Percentiles rank a stretch among this genome's conserved stretches.
Conservation (phyloP, 805 yeast species). For the Schwanniomyces vanrijiae region DNA sequence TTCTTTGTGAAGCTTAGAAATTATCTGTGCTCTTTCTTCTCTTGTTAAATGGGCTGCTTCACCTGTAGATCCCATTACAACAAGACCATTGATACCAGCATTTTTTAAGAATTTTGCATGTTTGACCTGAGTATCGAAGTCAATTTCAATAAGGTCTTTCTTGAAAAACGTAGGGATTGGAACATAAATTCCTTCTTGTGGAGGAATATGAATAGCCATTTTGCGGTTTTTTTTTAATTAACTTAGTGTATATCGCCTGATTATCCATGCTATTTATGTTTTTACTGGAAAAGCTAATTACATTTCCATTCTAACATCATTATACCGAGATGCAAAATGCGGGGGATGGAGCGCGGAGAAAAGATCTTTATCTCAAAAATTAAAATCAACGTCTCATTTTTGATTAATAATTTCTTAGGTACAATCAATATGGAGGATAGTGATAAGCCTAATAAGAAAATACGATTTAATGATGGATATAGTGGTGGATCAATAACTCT, state of each 20-base stretch:
- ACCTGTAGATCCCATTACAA: slow-evolving; percentile 55
- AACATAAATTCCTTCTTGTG: slow-evolving; percentile 45
- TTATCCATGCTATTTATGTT: not conserved
- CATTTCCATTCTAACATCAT: not conserved
- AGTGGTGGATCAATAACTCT: not conserved
- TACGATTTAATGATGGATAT: not conserved
- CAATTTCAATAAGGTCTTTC: slow-evolving; percentile 38
- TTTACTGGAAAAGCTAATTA: not conserved
- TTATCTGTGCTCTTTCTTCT: slow-evolving; percentile 40
- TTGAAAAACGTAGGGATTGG: slow-evolving; percentile 58
- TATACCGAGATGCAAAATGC: not conserved
- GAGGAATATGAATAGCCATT: not conserved
- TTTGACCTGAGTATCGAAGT: slow-evolving; percentile 43
- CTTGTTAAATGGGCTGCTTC: slow-evolving; percentile 52
- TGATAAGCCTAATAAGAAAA: not conserved
- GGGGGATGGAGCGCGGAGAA: not conserved
- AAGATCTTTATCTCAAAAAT: not conserved
- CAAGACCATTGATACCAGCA: slow-evolving; percentile 49
- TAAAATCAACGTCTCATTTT: not conserved
- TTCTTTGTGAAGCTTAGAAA: slow-evolving; percentile 30
- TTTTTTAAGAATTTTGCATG: slow-evolving; percentile 44
- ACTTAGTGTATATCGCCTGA: not conserved
- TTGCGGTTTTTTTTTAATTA: not conserved
- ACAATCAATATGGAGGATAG: not conserved
- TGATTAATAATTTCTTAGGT: not conserved